Base-by-base conservation (phyloP, 495 filamentous ascomycete species). In the Geopyxis carbonaria region DNA sequence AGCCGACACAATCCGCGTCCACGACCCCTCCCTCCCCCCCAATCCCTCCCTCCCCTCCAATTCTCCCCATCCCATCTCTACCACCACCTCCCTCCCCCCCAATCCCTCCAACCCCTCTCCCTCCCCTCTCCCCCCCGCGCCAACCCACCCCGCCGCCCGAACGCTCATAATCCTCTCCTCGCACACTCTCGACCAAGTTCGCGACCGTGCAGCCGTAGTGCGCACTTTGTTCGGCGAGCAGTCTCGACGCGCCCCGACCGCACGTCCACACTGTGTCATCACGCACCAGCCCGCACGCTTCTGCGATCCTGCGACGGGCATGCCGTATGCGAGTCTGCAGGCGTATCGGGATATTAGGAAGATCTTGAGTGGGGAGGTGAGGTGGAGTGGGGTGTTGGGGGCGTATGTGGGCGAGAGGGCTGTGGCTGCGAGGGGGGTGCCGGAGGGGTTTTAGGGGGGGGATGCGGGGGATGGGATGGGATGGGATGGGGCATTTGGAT, bases 271-370 rank as follows among this genome's bases (percentile, higher is more conserved):
- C 34, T 92, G 83, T 56, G 73, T 74, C 38, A 86, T 92, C 57
- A 89, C 83, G 6, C 73, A 74, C 46, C 70, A 79, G 34, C 74
- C 77, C 28, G 82, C 83, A 15, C 72, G 67, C 31, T 89, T 82
- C 56, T 66, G 73, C 24, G 82, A 92, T 49, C 78, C 80, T 0
- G 66, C 65, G 45, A 91, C 83, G 0, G 76, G 76, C 0, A 65
- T 92, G 16, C 70, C 78, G 7, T 92, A 81, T 57, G 68, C 69
- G 25, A 82, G 78, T 49, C 60, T 70, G 16, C 74, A 76, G 43
- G 83, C 80, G 5, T 89, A 78, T 57, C 66, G 67, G 38, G 70
- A 84, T 60, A 75, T 81, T 16, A 72, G 73, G 52, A 65, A 63
- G 42, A 71, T 86, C 22, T 62, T 68, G 36, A 64, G 59, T 5